Evolutionary conservation across 2,329 filamentous ascomycete species (phyloP), one percentile per base, ranked within the genome.

Genomic region (Hypoxylon rubiginosum): DNA sequence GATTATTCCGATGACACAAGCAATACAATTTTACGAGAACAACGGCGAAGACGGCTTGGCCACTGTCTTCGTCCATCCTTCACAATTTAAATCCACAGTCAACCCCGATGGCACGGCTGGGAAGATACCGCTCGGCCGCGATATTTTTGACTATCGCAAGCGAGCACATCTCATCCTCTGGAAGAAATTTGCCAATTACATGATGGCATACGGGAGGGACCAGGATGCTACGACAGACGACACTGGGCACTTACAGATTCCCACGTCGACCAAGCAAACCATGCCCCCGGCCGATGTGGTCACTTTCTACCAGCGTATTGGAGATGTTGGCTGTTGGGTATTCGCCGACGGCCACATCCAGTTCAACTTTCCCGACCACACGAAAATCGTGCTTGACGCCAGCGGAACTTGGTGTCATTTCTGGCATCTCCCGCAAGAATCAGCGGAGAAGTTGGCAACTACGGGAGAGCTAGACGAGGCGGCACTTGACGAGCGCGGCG

Each of bases 291-390:
- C 82, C 39, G 88, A 90, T 69, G 81, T 94, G 54, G 90, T 94
- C 48, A 92, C 90, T 0, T 94, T 94, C 71, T 95, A 94, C 76
- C 92, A 95, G 80, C 85, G 92, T 51, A 90, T 93, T 65, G 92
- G 92, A 46, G 92, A 92, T 73, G 91, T 94, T 30, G 91, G 92
- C 15, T 91, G 92, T 78, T 94, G 92, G 92, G 89, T 90, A 53
- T 95, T 95, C 73, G 88, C 87, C 60, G 92, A 95, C 75, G 92
- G 92, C 2, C 91, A 92, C 73, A 85, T 94, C 70, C 92, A 93
- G 87, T 92, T 95, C 80, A 95, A 96, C 80, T 96, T 96, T 78
- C 92, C 92, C 2, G 92, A 96, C 72, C 92, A 96, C 77, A 95
- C 92, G 64, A 96, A 96, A 80, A 87, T 96, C 58, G 90, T 95